Conservation (phyloP, 495 filamentous ascomycete species). For the Aspergillus homomorphus region DNA sequence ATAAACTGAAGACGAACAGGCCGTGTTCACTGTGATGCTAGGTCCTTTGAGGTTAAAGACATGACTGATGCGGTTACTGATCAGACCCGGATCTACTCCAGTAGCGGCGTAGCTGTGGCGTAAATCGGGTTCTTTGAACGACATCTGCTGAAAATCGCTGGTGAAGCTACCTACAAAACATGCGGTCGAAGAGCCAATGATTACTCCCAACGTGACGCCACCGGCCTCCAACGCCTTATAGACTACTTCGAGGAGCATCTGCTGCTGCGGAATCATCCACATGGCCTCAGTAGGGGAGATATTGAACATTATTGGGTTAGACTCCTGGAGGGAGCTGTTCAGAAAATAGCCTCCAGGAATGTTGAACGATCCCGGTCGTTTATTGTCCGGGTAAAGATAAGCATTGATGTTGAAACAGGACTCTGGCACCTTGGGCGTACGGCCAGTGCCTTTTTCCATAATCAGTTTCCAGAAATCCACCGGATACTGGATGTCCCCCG, state of each 20-base stretch:
- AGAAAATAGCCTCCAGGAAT: slow-evolving; percentile 42
- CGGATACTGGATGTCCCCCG: too few relatives aligned
- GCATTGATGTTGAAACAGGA: slow-evolving; percentile 39
- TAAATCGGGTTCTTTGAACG: slow-evolving; percentile 17
- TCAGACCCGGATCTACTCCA: slow-evolving; percentile 14
- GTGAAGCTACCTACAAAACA: slow-evolving; percentile 20
- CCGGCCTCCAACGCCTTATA: slow-evolving; percentile 33
- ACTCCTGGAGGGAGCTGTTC: slow-evolving; percentile 38
- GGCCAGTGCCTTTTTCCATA: too few relatives aligned
- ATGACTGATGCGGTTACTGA: slow-evolving; percentile 35
- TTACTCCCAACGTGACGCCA: slow-evolving; percentile 8
- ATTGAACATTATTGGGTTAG: slow-evolving; percentile 45
- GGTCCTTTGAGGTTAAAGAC: slow-evolving; percentile 31
- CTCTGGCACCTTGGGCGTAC: slow-evolving; percentile 18
- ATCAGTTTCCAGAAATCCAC: too few relatives aligned
- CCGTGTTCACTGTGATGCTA: slow-evolving; percentile 32
- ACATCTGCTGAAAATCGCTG: slow-evolving; percentile 21
- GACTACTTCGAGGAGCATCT: slow-evolving; percentile 26
- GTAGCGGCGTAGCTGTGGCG: slow-evolving; percentile 5
- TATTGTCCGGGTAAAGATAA: slow-evolving; percentile 27
- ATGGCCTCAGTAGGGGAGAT: slow-evolving; percentile 19
- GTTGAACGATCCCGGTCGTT: slow-evolving; percentile 17
- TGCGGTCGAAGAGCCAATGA: slow-evolving; percentile 10
- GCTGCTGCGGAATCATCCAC: slow-evolving; percentile 29
- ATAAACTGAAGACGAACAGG: slow-evolving; percentile 34